Base-by-base conservation (phyloP, 495 filamentous ascomycete species). In the Aspergillus avenaceus region DNA sequence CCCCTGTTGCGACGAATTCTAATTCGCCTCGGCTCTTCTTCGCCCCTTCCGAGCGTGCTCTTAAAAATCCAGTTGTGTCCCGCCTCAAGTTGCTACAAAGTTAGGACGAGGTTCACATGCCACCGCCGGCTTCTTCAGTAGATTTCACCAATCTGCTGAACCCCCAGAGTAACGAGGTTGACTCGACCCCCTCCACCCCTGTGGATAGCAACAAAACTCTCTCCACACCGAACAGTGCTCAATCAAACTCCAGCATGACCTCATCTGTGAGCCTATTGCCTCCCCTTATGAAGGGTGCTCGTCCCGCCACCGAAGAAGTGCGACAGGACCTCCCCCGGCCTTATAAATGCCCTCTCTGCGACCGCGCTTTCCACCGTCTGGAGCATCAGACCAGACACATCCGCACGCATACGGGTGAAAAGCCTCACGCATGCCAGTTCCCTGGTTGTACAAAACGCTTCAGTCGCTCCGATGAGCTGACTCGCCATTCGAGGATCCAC, bases 341-440 rank as follows among this genome's bases (percentile, higher is more conserved):
- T 0, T 98, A 98, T 80, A 97, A 97, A 72, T 98, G 93, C 65
- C 92, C 93, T 34, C 77, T 98, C 41, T 98, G 93, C 79, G 95
- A 97, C 61, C 96, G 97, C 77, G 93, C 93, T 26, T 98, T 98
- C 76, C 93, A 98, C 79, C 88, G 93, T 52, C 78, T 98, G 42
- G 93, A 98, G 73, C 93, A 98, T 66, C 93, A 98, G 74, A 98
- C 93, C 23, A 81, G 93, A 54, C 93, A 98, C 66, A 97, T 98
- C 62, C 83, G 93, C 56, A 97, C 95, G 7, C 93, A 98, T 66
- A 98, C 93, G 2, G 95, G 93, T 51, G 93, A 98, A 74, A 98
- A 97, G 76, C 93, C 93, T 14, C 93, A 98, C 61, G 91, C 85
- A 32, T 98, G 93, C 80, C 82, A 86, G 59, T 96, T 88, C 61